Conservation (phyloP, 2,329 filamentous ascomycete genomes). For the Coniochaeta sp. region DNA sequence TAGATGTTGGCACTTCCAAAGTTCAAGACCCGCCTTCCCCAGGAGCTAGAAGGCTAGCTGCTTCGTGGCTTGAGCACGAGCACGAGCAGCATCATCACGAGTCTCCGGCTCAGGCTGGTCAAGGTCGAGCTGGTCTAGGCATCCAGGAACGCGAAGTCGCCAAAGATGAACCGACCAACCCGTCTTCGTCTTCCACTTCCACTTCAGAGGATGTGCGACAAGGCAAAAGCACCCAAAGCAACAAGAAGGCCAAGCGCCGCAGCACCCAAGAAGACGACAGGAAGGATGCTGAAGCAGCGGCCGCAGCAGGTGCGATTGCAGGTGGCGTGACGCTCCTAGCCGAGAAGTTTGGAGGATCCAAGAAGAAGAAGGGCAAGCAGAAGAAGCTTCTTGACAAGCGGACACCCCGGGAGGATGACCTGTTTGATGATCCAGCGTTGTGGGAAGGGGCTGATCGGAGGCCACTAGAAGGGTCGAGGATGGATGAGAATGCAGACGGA, state of each 20-base stretch:
- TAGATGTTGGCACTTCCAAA: background rate
- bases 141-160: background rate
- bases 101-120: background rate
- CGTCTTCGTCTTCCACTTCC: background rate
- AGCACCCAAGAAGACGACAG: constrained; percentile 4
- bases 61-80: constrained; percentile 2
- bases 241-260: constrained; percentile 4
- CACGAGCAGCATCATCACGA: background rate
- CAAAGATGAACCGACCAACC: background rate
- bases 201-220: background rate
- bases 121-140: background rate
- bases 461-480: constrained; percentile 14
- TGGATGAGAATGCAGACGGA: constrained; percentile 16
- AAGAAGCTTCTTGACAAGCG: constrained; percentile 32
- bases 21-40: background rate
- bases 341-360: constrained; percentile 23
- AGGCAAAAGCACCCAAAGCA: background rate
- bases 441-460: constrained; percentile 36
- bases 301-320: constrained; percentile 15
- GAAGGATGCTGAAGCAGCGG: constrained; percentile 16
- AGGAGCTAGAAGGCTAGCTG: constrained; percentile 1
- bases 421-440: constrained; percentile 35
- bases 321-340: constrained; percentile 26
- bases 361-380: constrained; percentile 26
- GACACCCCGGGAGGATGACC: constrained; percentile 29